Base-by-base conservation (phyloP, 345 rosid genomes). In the Acer saccharum region DNA sequence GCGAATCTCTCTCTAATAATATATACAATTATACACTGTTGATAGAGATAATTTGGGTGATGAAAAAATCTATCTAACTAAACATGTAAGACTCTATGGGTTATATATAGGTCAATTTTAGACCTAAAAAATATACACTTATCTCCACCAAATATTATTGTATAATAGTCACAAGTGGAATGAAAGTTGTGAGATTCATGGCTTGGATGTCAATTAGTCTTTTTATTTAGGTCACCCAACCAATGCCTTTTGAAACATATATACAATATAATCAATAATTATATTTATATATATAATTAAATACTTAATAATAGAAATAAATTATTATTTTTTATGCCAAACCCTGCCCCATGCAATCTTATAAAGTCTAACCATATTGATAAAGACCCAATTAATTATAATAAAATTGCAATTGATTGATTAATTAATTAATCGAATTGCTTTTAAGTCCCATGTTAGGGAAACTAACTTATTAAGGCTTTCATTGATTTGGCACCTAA, bases 151-250 rank as follows among this genome's bases (percentile, higher is more conserved):
- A 68, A 20, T 57, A 57, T 21, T 25, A 35, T 62, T 8, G 54
- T 10, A 55, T 21, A 16, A 44, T 64, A 50, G 23, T 41, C 52
- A 73, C 78, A 72, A 83, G 82, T 79, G 86, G 80, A 82, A 80
- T 79, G 80, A 80, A 82, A 77, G 84, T 74, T 71, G 68, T 54
- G 76, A 73, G 76, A 69, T 78, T 72, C 75, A 74, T 77, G 81
- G 71, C 77, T 71, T 80, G 46, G 61, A 61, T 29, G 64, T 72
- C 3, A 35, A 10, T 6, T 27, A 76, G 84, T 81, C 79, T 54
- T 69, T 14, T 63, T 46, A 78, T 81, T 81, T 89, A 86, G 92
- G 90, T 87, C 76, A 87, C 80, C 90, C 55, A 67, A 83, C 80
- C 79, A 46, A 65, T 74, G 75, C 58, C 78, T n/a, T 78, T 80